A percentile compares a stretch with the other conserved stretches of the same genome.
Conservation (phyloP, 768 basidiomycete species). For the Russula sp. region DNA sequence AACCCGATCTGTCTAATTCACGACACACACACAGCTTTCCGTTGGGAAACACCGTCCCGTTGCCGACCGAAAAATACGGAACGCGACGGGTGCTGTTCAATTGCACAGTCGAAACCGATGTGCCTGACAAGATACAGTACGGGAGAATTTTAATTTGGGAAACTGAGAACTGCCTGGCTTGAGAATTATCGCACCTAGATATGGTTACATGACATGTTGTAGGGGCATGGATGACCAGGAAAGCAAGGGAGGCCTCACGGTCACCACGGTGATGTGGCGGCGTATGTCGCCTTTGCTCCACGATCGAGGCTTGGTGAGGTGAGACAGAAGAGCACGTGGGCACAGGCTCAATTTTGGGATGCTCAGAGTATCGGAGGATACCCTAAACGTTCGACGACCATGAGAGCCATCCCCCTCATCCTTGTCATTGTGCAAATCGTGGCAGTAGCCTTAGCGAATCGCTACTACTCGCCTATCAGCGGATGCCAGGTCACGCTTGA, state of each 20-base stretch:
- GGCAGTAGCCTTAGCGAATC: conserved; percentile 6
- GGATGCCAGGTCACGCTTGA: conserved; percentile 9
- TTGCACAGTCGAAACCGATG: not conserved
- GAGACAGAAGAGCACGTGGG: not conserved
- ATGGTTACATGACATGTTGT: conserved; percentile 3
- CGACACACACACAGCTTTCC: not conserved
- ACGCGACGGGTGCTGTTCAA: not conserved
- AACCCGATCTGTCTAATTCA: not conserved
- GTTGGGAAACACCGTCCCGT: conserved; percentile 5
- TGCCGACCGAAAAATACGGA: not conserved
- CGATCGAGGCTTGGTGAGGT: no score
- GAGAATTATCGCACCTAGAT: conserved; percentile 4
- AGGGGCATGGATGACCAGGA: not conserved
- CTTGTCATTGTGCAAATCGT: conserved; percentile 1
- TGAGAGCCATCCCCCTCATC: conserved; percentile 7
- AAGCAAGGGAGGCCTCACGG: not conserved
- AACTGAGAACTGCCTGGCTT: not conserved
- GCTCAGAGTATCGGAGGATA: not conserved
- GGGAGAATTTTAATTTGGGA: no score
- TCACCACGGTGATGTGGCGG: not conserved
- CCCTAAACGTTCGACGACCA: not conserved
- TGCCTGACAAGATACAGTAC: not conserved
- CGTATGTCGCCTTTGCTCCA: not conserved
- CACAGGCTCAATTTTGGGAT: not conserved
- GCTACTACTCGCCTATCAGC: not conserved